phyloP scores from a whole-genome alignment of 2,329 filamentous ascomycete species.

The Fusarium mundagurra region DNA sequence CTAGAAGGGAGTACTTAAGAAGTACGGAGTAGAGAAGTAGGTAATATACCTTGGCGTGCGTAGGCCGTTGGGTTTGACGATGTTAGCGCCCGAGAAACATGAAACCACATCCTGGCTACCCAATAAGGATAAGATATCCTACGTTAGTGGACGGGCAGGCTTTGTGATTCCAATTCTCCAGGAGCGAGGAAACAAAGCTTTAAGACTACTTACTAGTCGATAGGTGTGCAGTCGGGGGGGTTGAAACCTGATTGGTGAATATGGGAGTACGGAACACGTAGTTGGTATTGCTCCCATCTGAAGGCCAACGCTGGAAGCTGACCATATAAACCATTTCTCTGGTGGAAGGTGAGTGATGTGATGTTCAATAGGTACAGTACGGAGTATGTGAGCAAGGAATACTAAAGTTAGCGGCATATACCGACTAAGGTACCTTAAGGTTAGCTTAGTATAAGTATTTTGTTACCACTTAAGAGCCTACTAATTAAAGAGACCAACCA shows the following conservation, averaged over 20 bases:
- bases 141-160: background rate
- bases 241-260: background rate
- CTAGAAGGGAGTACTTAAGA: background rate
- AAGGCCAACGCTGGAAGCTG: background rate
- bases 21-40: background rate
- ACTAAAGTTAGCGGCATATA: background rate
- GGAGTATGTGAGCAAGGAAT: background rate
- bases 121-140: conserved; percentile 4
- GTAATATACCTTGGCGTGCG: conserved; percentile 33
- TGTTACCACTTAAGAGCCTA: background rate
- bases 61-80: conserved; percentile 35
- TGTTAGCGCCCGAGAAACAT: conserved; percentile 43
- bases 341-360: background rate
- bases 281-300: background rate
- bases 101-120: conserved; percentile 34
- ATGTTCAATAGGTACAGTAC: background rate
- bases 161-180: background rate
- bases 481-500: background rate
- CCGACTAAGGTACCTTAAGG: background rate
- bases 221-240: background rate
- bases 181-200: background rate
- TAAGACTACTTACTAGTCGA: background rate
- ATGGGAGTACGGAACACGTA: background rate
- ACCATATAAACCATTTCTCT: background rate
- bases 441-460: background rate